phyloP scores from a whole-genome alignment of 2,329 filamentous ascomycete genomes.

The Paradendryphiella salina region DNA sequence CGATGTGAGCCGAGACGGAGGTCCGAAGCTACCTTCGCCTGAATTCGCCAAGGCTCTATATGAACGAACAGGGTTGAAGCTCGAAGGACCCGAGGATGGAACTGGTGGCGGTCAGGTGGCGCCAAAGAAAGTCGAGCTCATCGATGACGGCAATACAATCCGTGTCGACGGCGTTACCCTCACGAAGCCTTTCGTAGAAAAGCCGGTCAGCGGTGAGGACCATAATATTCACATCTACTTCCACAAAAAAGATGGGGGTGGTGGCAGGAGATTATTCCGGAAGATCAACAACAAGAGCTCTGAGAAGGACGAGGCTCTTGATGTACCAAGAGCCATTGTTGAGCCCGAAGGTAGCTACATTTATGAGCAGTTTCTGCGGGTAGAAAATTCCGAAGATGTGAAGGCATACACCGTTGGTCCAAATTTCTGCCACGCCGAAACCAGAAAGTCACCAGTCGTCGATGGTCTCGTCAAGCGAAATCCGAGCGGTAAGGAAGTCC shows the following conservation, averaged over 20 bases:
- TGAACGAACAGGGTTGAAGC: constrained; percentile 74
- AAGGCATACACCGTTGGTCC: constrained; percentile 97
- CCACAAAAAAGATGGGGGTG: constrained; percentile 80
- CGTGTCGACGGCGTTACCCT: constrained; percentile 81
- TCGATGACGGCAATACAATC: constrained; percentile 88
- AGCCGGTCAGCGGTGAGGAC: constrained; percentile 96
- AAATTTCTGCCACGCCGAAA: constrained; percentile 93
- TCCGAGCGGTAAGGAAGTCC: constrained; percentile 94
- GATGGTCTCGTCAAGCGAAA: constrained; percentile 95
- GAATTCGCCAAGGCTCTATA: constrained; percentile 81
- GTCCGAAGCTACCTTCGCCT: constrained; percentile 74
- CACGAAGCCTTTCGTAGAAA: constrained; percentile 95
- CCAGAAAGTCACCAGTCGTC: constrained; percentile 93
- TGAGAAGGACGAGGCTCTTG: constrained; percentile 80
- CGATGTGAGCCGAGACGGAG: constrained; percentile 91
- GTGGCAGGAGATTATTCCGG: constrained; percentile 87
- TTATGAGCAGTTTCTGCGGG: constrained; percentile 95
- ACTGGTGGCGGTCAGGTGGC: constrained; percentile 60
- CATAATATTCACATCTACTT: constrained; percentile 99
- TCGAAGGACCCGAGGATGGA: constrained; percentile 72
- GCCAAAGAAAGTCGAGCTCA: constrained; percentile 74
- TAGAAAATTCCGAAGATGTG: constrained; percentile 96
- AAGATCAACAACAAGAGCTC: constrained; percentile 99
- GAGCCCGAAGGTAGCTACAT: constrained; percentile 85
- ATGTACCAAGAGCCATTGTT: constrained; percentile 75